Evolutionary conservation across 371 early-diverging fungal genomes (phyloP).

Genomic region (Mucor lusitanicus): DNA sequence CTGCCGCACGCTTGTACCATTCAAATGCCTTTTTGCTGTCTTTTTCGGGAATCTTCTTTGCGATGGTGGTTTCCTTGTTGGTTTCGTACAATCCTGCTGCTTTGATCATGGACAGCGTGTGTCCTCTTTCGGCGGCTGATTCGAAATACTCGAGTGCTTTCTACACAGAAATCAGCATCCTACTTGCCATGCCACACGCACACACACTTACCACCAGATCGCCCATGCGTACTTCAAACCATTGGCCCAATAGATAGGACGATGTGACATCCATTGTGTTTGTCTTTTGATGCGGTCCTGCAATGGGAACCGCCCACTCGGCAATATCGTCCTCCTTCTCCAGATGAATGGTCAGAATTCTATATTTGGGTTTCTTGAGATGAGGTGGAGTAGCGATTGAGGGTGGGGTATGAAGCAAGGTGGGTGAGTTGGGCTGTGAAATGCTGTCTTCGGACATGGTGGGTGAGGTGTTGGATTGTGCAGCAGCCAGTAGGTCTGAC

Average conservation of each 20-base stretch:
- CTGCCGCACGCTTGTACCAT: slow-evolving; percentile 51
- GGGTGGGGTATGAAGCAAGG: slow-evolving; percentile 35
- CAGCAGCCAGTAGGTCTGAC: slow-evolving; percentile 32
- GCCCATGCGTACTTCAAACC: slow-evolving; percentile 47
- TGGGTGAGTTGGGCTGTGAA: slow-evolving; percentile 42
- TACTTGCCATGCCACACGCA: neutral
- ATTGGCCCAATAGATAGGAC: slow-evolving; percentile 47
- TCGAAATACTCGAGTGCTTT: slow-evolving; percentile 43
- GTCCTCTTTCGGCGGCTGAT: slow-evolving; percentile 47
- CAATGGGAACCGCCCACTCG: slow-evolving; percentile 30
- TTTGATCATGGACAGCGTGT: slow-evolving; percentile 50
- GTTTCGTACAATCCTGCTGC: slow-evolving; percentile 44
- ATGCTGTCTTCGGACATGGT: slow-evolving; percentile 31
- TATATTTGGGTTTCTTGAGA: slow-evolving; percentile 34
- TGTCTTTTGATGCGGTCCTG: slow-evolving; percentile 24
- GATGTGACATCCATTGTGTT: slow-evolving; percentile 47
- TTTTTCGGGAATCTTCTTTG: slow-evolving; percentile 25
- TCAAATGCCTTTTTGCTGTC: slow-evolving; percentile 46
- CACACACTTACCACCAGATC: slow-evolving; percentile 37
- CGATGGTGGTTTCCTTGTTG: slow-evolving; percentile 1
- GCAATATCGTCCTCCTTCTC: slow-evolving; percentile 41
- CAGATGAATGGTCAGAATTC: slow-evolving; percentile 51
- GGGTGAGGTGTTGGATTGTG: slow-evolving; percentile 38
- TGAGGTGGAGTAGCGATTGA: slow-evolving; percentile 30
- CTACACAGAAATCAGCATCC: slow-evolving; percentile 12